Evolutionary conservation across 768 basidiomycete genomes (phyloP).

Genomic region (Suillus subalutaceus): DNA sequence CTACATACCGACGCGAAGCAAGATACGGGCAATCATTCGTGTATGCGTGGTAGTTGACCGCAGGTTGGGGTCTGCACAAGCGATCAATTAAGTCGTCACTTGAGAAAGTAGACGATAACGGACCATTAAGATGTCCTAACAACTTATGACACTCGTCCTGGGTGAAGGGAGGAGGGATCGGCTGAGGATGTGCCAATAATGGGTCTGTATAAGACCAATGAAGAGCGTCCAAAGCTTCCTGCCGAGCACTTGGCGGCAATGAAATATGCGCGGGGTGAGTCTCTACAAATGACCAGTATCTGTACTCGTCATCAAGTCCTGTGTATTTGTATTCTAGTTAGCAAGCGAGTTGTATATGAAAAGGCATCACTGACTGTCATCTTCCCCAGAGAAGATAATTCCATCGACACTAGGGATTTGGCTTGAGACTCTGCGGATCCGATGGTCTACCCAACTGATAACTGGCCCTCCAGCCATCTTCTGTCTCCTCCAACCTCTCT

Average conservation of each 20-base stretch:
- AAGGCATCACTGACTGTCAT: conserved; percentile 42
- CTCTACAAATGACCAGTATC: conserved; percentile 84
- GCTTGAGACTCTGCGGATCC: conserved; percentile 50
- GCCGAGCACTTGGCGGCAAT: conserved; percentile 56
- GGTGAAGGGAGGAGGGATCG: conserved; percentile 66
- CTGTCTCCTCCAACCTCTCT: conserved; percentile 32
- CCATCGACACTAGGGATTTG: conserved; percentile 43
- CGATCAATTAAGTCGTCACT: background rate
- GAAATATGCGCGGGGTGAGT: conserved; percentile 73
- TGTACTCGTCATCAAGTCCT: conserved; percentile 77
- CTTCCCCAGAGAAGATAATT: conserved; percentile 29
- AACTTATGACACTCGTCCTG: conserved; percentile 81
- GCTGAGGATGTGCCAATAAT: conserved; percentile 60
- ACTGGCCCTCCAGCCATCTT: conserved; percentile 38
- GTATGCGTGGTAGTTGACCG: conserved; percentile 50
- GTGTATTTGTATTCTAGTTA: conserved; percentile 12
- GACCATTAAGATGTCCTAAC: conserved; percentile 53
- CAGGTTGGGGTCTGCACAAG: conserved; percentile 22
- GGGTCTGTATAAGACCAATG: conserved; percentile 86
- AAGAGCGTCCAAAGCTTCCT: conserved; percentile 74
- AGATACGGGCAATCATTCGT: conserved; percentile 67
- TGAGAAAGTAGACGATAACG: conserved; percentile 8
- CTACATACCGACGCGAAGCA: conserved; percentile 65
- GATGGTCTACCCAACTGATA: conserved; percentile 70
- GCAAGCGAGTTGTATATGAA: background rate